Percentiles rank a stretch among this genome's conserved stretches.
phyloP scores from a whole-genome alignment of 2,329 filamentous ascomycete species.

The Fusarium algeriense region DNA sequence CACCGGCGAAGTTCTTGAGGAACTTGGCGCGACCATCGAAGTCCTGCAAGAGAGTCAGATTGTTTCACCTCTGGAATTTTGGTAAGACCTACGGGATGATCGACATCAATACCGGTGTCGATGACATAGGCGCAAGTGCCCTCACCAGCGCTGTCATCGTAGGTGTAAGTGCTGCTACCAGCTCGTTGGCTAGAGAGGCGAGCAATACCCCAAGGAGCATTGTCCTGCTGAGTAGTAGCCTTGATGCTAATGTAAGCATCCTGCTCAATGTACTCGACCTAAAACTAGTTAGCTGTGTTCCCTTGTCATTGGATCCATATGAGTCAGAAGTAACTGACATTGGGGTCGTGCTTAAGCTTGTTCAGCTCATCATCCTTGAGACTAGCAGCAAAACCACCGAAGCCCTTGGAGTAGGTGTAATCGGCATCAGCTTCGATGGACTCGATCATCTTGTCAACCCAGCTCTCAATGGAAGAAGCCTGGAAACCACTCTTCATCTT shows the following conservation, averaged over 20 bases:
- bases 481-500: constrained; percentile 49
- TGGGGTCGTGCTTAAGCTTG: constrained; percentile 44
- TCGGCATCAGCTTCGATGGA: constrained; percentile 51
- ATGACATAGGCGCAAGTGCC: constrained; percentile 61
- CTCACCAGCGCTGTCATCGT: constrained; percentile 55
- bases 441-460: constrained; percentile 42
- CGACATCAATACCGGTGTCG: constrained; percentile 58
- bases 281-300: not conserved
- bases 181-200: constrained; percentile 53
- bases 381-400: constrained; percentile 47
- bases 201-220: constrained; percentile 56
- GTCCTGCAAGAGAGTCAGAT: constrained; percentile 34
- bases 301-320: not conserved
- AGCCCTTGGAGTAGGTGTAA: constrained; percentile 44
- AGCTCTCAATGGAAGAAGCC: constrained; percentile 27
- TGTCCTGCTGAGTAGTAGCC: constrained; percentile 49
- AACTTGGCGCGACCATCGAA: constrained; percentile 53
- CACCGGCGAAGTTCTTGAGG: constrained; percentile 47
- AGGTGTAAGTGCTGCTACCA: constrained; percentile 52
- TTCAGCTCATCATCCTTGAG: constrained; percentile 46
- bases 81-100: constrained; percentile 52
- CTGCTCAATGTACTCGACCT: constrained; percentile 57
- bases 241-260: constrained; percentile 51
- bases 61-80: too few species aligned
- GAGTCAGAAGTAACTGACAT: constrained; percentile 26